Conservation (phyloP, 2,329 filamentous ascomycete species). For the Exophiala bonariae region DNA sequence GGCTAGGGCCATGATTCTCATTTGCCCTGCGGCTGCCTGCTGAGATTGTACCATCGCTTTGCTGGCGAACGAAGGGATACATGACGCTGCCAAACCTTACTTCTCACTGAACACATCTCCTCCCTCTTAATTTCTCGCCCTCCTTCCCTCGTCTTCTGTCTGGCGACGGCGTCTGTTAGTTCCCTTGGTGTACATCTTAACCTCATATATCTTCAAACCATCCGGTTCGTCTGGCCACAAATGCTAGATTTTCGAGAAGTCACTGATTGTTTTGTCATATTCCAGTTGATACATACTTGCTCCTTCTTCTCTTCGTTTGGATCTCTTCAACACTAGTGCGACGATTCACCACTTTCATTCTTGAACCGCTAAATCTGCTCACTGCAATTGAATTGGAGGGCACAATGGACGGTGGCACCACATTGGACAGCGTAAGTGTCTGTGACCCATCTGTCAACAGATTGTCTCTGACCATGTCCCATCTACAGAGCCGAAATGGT, state of each 20-base stretch:
- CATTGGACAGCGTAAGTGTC: slow-evolving; percentile 40
- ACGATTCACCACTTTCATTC: too few relatives aligned
- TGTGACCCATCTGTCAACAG: too few relatives aligned
- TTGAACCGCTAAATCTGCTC: too few relatives aligned
- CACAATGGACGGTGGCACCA: slow-evolving; percentile 37
- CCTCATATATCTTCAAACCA: slow-evolving; percentile 21
- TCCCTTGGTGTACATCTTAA: slow-evolving; percentile 21
- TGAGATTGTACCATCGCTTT: slow-evolving; percentile 29
- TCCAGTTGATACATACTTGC: too few relatives aligned
- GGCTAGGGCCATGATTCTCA: slow-evolving; percentile 24
- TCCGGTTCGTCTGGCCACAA: too few relatives aligned
- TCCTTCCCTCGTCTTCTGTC: slow-evolving; percentile 21
- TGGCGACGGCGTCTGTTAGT: slow-evolving; percentile 17
- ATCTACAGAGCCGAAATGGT: slow-evolving; percentile 12
- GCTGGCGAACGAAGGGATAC: slow-evolving; percentile 31
- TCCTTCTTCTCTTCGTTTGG: too few relatives aligned
- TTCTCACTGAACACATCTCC: slow-evolving; percentile 18
- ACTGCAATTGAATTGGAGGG: slow-evolving; percentile 32
- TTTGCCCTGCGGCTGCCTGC: slow-evolving; percentile 34
- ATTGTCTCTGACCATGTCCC: not conserved
- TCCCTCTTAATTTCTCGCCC: slow-evolving; percentile 25
- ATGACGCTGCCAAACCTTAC: slow-evolving; percentile 27
- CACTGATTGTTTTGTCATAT: too few relatives aligned
- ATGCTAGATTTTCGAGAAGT: too few relatives aligned
- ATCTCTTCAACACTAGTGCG: too few relatives aligned